These are phyloP conservation scores for Oryza glaberrima DNA, from an alignment of 176 grass and related monocot genomes.

Conservation along the genomic window DNA sequence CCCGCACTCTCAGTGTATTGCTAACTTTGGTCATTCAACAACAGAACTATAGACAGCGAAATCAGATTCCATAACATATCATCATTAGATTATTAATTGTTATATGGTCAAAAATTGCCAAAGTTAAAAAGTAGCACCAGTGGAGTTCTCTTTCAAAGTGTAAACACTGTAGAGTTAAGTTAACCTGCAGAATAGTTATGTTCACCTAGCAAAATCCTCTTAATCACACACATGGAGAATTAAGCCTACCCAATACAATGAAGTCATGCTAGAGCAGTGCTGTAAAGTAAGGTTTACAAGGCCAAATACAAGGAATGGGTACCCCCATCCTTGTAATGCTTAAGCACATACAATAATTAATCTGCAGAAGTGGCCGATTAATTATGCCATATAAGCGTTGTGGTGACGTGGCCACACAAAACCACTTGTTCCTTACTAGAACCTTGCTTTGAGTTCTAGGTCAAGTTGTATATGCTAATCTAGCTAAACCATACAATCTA, in stretches of 20 bases:
- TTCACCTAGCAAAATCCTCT: neutral
- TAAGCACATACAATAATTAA: no score
- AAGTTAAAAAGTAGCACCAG: neutral
- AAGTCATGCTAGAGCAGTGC: no score
- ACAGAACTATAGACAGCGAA: neutral
- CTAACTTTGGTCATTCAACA: neutral
- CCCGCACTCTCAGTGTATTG: neutral
- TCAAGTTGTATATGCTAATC: neutral
- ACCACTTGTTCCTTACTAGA: no score
- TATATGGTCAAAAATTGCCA: neutral
- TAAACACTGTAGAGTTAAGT: no score
- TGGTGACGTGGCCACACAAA: no score
- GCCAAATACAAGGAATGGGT: no score
- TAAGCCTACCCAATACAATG: no score
- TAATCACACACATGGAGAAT: neutral
- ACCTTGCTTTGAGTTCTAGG: no score
- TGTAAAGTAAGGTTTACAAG: no score
- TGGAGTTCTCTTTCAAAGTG: neutral
- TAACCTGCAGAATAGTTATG: neutral
- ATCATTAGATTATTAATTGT: neutral
- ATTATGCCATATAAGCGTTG: no score
- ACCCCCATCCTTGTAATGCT: no score
- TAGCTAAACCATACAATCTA: neutral
- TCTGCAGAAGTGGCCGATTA: no score
- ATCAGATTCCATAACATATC: neutral